Base-by-base conservation (phyloP, 2,329 filamentous ascomycete genomes). In the Alternaria sp. region DNA sequence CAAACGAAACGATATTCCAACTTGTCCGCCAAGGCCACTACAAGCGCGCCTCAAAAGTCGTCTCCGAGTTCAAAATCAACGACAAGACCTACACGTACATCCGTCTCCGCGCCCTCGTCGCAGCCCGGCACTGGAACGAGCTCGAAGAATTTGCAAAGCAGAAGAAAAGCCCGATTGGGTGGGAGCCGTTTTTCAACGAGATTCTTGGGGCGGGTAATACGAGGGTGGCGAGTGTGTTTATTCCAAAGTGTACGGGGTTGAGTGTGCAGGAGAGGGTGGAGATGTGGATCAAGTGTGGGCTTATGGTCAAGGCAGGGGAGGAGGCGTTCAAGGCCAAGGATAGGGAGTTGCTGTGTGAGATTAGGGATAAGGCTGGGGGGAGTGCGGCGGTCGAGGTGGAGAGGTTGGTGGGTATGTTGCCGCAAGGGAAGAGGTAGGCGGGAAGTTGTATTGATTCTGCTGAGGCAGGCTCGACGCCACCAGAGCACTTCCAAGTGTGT, bases 221-320 rank as follows among this genome's bases (percentile, higher is more conserved):
- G 5, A 91, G 94, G 63, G 85, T 97, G 16, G 95, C 95, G 1
- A 87, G 90, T 0, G 78, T 88, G 5, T 98, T 97, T 79, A 89
- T 98, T 53, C 89, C 92, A 3, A 98, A 98, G 79, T 97, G 94
- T 81, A 90, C 89, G 16, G 84, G 85, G 57, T 77, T 96, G 48
- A 85, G 89, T 45, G 83, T 86, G 1, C 85, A 87, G 3, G 91
- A 93, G 70, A 84, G 90, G 4, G 90, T 97, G 57, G 87, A 90
- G 68, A 97, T 99, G 94, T 99, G 94, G 86, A 89, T 97, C 71
- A 97, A 97, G 81, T 98, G 95, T 78, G 94, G 94, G 18, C 87
- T 97, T 89, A 84, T 93, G 45, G 86, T 91, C 28, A 93, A 92
- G 80, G 95, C 95, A 3, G 95, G 91, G 4, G 94, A 98, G 80